Base-by-base conservation (phyloP, 345 rosid genomes). In the Eucalyptus tenuipes region DNA sequence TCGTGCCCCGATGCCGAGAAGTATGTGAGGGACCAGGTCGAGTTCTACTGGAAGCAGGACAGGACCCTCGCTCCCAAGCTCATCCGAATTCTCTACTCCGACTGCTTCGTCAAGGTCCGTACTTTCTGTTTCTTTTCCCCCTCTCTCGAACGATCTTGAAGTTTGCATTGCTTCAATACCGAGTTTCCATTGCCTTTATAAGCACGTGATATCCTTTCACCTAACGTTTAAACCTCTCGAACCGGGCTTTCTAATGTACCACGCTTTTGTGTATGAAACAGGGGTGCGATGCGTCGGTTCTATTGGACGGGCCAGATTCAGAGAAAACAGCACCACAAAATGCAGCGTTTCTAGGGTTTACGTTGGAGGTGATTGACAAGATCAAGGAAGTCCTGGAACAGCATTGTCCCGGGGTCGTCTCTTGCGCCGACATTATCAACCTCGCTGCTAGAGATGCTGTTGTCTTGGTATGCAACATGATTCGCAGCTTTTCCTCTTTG, bases 381-480 rank as follows among this genome's bases (percentile, higher is more conserved):
- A 95, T 95, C 93, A 97, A 97, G 88, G 5, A n/a, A 4, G 98
- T 95, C 71, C 91, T 97, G 86, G 98, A 96, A 90, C 25, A 68
- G 3, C 91, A 93, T 5, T 96, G 98, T 90, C 98, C 96, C 0
- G 96, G 98, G 24, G 93, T 93, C 11, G 98, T 96, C 90, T 97
- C 99, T 49, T 96, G 98, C 49, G 93, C 99, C 9, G 98, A 96
- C 66, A 95, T 97, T 64, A 97, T 97, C 90, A 94, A 95, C 91
- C 96, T 97, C 7, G 98, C 98, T 33, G 89, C 98, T 18, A 91
- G 98, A 37, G 98, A 97, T 92, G 98, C 98, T 29, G 94, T 91
- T 88, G 94, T 92, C 86, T 10, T 94, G 95, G 99, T 96, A 92
- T n/a, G 86, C 57, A 5, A 27, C 33, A 7, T n/a, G 33, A 31